Evolutionary conservation across 2,329 filamentous ascomycete genomes (phyloP).

Genomic region (Exophiala mesophila): DNA sequence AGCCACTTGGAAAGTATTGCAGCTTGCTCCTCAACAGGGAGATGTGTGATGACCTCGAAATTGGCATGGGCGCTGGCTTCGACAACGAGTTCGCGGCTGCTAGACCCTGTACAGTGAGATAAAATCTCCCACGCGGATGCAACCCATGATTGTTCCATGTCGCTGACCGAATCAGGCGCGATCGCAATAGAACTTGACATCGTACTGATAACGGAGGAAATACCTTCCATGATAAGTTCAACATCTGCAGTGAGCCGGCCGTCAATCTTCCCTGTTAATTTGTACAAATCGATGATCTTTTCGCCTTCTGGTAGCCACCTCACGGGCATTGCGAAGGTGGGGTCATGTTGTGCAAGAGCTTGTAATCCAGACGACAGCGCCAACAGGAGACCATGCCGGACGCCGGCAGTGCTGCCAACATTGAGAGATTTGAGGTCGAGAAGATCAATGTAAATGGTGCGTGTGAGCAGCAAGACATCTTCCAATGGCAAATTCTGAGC

Average conservation of each 20-base stretch:
- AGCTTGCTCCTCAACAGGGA: conserved; percentile 31
- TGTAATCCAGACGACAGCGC: conserved; percentile 37
- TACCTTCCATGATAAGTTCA: conserved; percentile 24
- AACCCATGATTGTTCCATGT: conserved; percentile 27
- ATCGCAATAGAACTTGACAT: conserved; percentile 14
- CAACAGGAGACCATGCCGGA: conserved; percentile 42
- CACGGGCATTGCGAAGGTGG: not conserved
- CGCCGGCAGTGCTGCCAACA: conserved; percentile 38
- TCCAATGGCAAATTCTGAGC: conserved; percentile 26
- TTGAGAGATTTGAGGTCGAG: conserved; percentile 33
- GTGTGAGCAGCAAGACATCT: conserved; percentile 5
- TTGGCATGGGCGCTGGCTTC: conserved; percentile 38
- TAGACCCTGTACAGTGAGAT: conserved; percentile 36
- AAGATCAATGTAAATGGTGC: conserved; percentile 30
- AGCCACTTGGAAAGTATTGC: conserved; percentile 38
- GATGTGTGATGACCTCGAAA: conserved; percentile 36
- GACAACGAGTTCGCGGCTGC: conserved; percentile 37
- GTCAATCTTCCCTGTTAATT: conserved; percentile 21
- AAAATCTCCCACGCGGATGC: conserved; percentile 30
- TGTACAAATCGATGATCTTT: conserved; percentile 6
- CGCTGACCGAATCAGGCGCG: too few species aligned
- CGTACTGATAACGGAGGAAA: conserved; percentile 20
- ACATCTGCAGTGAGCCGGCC: conserved; percentile 28
- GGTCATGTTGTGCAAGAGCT: conserved; percentile 23
- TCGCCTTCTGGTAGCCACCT: conserved; percentile 12